Base-by-base conservation (phyloP, 306 rosid species). In the Quercus variabilis region DNA sequence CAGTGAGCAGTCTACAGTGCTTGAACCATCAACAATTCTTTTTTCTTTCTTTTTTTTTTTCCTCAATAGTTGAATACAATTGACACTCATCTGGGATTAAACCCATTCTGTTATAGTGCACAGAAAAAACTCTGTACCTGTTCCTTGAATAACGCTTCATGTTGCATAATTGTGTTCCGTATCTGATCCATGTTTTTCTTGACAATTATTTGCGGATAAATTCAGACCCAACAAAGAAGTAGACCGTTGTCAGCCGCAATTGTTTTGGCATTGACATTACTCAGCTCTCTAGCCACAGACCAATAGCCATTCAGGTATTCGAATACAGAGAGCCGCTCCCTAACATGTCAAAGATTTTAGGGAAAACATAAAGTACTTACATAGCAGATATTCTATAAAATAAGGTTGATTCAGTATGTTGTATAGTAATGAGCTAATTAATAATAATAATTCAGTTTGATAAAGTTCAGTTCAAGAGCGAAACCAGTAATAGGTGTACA, bases 71-170 rank as follows among this genome's bases (percentile, higher is more conserved):
- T 18, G 10, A 57, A 20, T 57, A n/a, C 63, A 57, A 57, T 41
- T 41, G 12, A 41, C 11, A 41, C 63, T 57, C 28, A 57, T 18
- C 46, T 41, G 46, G 46, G 11, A 41, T 20, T 57, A 57, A 19
- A 20, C 63, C 63, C 28, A 57, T 57, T 18, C 14, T 19, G 11
- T 57, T 3, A 57, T 57, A 18, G 63, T 20, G 4, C 63, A 57
- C 63, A n/a, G 30, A 15, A 25, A 25, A 60, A 64, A 6, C 21
- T 26, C 43, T 43, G 3, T 65, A 65, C 71, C 71, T 65, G 71
- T 65, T 65, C 71, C 71, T 65, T 65, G 46, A 65, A 31, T n/a
- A 31, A 65, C 20, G 43, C 71, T 31, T 65, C 71, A 65, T 65
- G 71, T 6, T 31, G 43, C 46, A 30, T 31, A 30, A 65, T 30